Evolutionary conservation across 73 alveolate genomes (phyloP), one percentile per base, ranked within the genome.

Genomic region (Blepharisma stoltei): DNA sequence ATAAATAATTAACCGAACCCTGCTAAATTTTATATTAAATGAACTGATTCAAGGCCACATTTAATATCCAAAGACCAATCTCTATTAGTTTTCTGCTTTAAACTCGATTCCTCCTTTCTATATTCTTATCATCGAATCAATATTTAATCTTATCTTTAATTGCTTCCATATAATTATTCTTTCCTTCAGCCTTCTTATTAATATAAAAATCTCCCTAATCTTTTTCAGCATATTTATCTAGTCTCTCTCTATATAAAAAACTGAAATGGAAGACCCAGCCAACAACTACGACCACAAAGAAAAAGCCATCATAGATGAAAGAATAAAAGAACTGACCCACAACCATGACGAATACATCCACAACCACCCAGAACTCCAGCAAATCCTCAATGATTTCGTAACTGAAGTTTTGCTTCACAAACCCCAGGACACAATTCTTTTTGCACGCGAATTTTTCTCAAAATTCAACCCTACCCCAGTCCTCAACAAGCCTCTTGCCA

Each of bases 301-400:
- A 25, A n/a, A 60, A 11, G 14, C 73, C 2, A 60, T 60, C 38
- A 60, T 69, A 18, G 45, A 18, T 2, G 65, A 14, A 37, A 18
- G 79, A 3, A 69, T 20, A 46, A 86, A 84, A 41, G 77, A 85
- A 71, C 80, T 88, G 7, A 84, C 70, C 1, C 86, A 85, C n/a
- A 66, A 78, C 49, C 91, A 88, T 70, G 54, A 68, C 67, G 67
- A 60, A 20, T 88, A 85, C 83, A 48, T 81, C 41, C 48, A 23
- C 77, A 70, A 81, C 32, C 98, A 93, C 83, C 98, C 98, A 44
- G 98, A 93, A 82, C 85, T 93, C 46, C 80, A 90, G 47, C 94
- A 93, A 73, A 87, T 93, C 44, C 79, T 88, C 46, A 93, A 93
- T 54, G 98, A 93, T 75, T 93, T 88, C 83, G 70, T 93, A 32